Conservation (phyloP, 2,329 filamentous ascomycete species). For the Colletotrichum agaves region DNA sequence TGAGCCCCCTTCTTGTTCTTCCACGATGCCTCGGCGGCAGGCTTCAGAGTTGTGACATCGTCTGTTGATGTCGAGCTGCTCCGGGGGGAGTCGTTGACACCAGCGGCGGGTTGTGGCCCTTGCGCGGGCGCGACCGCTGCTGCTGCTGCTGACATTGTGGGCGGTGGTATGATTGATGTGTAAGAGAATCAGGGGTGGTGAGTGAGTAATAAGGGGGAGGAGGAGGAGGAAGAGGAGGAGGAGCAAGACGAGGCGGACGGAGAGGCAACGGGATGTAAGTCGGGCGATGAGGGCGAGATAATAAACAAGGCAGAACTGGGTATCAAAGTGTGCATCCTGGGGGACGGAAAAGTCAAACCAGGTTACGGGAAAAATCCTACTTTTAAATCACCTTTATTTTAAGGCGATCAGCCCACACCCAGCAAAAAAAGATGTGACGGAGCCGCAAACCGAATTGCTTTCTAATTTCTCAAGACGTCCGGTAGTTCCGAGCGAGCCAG, state of each 20-base stretch:
- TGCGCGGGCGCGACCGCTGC: neutral
- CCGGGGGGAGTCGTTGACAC: neutral
- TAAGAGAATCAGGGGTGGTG: neutral
- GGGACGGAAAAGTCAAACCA: neutral
- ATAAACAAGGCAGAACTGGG: neutral
- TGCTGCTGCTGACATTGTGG: slow-evolving; percentile 24
- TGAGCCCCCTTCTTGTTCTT: neutral
- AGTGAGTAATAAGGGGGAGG: neutral
- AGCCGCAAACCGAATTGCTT: slow-evolving; percentile 32
- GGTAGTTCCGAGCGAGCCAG: slow-evolving; percentile 20
- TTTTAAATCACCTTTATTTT: neutral
- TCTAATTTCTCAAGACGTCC: slow-evolving; percentile 22
- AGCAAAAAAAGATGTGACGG: slow-evolving; percentile 21
- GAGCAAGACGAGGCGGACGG: too few species aligned
- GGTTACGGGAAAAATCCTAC: neutral
- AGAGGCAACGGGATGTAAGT: neutral
- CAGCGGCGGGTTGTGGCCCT: neutral
- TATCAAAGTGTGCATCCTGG: slow-evolving; percentile 14
- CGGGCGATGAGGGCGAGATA: neutral
- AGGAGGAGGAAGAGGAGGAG: neutral
- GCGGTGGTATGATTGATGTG: slow-evolving; percentile 1
- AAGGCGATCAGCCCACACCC: neutral
- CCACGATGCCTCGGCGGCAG: slow-evolving; percentile 8
- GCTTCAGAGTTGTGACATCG: slow-evolving; percentile 26
- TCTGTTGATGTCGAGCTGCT: slow-evolving; percentile 30